These are phyloP conservation scores for Citrullus amarus DNA, from an alignment of 306 rosid species.

Conservation along the genomic window DNA sequence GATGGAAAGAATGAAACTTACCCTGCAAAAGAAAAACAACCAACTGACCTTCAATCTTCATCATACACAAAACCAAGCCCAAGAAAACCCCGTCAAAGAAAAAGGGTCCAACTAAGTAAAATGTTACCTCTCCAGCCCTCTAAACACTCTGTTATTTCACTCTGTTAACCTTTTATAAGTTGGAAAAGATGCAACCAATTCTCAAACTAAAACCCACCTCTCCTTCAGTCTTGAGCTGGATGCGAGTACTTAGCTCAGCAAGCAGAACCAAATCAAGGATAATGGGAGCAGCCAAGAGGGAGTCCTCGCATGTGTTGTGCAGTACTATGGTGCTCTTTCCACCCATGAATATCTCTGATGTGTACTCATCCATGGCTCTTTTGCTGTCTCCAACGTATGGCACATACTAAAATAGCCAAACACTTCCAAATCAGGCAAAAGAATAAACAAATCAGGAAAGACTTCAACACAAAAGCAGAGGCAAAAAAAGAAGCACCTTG, in stretches of 20 bases:
- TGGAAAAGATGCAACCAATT: not conserved
- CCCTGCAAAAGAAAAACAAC: constrained; percentile 28
- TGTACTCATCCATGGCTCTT: constrained; percentile 98
- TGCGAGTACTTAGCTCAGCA: constrained; percentile 90
- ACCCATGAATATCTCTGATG: constrained; percentile 98
- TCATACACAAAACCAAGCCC: not conserved
- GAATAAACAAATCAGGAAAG: not conserved
- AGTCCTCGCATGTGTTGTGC: constrained; percentile 99
- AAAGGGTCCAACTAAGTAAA: too few relatives aligned
- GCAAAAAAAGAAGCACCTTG: constrained; percentile 17
- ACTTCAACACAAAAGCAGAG: not conserved
- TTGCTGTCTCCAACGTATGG: constrained; percentile 96
- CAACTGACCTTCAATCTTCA: not conserved
- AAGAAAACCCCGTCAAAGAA: too few relatives aligned
- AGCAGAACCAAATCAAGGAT: constrained; percentile 92
- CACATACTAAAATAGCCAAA: constrained; percentile 39
- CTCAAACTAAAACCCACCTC: constrained; percentile 39
- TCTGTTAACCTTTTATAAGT: not conserved
- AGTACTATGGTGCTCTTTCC: constrained; percentile 80
- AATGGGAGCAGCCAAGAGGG: constrained; percentile 92
- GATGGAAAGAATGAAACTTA: constrained; percentile 91
- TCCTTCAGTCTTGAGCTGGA: constrained; percentile 70
- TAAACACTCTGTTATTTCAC: too few relatives aligned
- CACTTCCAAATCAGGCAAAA: not conserved
- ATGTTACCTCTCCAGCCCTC: too few relatives aligned